Base-by-base conservation (phyloP, 805 yeast species). In the Nakazawaea anatomiae region DNA sequence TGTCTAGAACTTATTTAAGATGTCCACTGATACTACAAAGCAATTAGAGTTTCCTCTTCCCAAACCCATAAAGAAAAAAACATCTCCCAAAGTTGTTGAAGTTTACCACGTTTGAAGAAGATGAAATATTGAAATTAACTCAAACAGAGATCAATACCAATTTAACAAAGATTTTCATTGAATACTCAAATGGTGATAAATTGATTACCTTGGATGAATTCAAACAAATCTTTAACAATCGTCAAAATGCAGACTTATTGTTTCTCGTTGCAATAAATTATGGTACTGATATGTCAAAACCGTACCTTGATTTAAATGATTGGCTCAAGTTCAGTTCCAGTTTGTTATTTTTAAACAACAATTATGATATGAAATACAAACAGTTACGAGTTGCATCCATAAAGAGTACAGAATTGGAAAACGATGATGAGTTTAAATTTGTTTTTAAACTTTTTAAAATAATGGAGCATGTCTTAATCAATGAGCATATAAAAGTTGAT, bases 191-290 rank as follows among this genome's bases (percentile, higher is more conserved):
- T 27, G 43, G 27, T 30, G n/a, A 41, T 14, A 50, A 46, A 38
- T n/a, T 14, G n/a, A 36, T 50, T 28, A 46, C 43, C 14, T 41
- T 46, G 39, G 36, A 42, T 9, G 45, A 38, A 36, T 46, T 51
- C 36, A 46, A 25, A 39, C 44, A 30, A 39, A 38, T 46, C n/a
- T 44, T 46, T 36, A 46, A 50, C 29, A 25, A 39, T 32, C 27
- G 9, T 18, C 43, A 42, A 7, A 46, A 45, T 46, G n/a, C 80
- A 64, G 87, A 86, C 5, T 75, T 91, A 54, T 80, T 92, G 46
- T 92, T 87, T 63, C 73, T 86, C 51, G 82, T 89, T 30, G 89
- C 96, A 12, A 98, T 92, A 68, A 79, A 79, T 52, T 73, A 76
- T 39, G 72, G 75, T 51, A 79, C 80, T 57, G 97, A 97, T 6